These are phyloP conservation scores for Yarrowia porcina DNA, from an alignment of 805 yeast genomes.

Conservation along the genomic window DNA sequence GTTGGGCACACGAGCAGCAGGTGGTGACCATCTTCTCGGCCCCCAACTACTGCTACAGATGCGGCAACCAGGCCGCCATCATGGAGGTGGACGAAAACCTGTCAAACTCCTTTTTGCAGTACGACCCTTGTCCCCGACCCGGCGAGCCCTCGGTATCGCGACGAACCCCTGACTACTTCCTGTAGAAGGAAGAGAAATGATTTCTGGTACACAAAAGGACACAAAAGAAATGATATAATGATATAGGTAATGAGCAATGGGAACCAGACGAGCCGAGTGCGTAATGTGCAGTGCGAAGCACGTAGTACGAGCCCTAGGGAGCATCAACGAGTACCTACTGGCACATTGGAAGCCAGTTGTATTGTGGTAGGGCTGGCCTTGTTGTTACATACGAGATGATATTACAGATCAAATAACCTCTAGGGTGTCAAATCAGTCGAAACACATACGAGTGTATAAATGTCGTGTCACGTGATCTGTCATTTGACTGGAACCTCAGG, in stretches of 20 bases:
- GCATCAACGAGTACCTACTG: too few relatives aligned
- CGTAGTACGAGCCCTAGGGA: too few relatives aligned
- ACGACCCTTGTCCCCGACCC: conserved; percentile 94
- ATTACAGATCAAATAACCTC: too few relatives aligned
- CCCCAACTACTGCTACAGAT: conserved; percentile 94
- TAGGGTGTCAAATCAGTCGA: too few relatives aligned
- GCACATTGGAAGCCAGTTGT: too few relatives aligned
- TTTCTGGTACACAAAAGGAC: conserved; percentile 10
- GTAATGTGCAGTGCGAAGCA: too few relatives aligned
- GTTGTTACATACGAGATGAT: too few relatives aligned
- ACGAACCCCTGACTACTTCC: conserved; percentile 95
- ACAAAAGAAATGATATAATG: conserved; percentile 15
- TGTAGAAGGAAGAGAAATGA: conserved; percentile 36
- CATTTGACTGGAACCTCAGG: too few relatives aligned
- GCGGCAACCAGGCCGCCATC: conserved; percentile 97
- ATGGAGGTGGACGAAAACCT: conserved; percentile 97
- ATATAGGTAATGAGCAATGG: conserved; percentile 1
- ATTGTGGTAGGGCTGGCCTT: too few relatives aligned
- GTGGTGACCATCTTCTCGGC: conserved; percentile 94
- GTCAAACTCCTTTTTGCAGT: conserved; percentile 78
- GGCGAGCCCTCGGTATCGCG: conserved; percentile 97
- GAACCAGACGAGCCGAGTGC: too few relatives aligned
- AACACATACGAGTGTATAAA: too few relatives aligned
- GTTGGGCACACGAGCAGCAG: conserved; percentile 91
- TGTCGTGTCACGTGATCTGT: too few relatives aligned